Evolutionary conservation across 164 flowering plant species (phyloP).

Genomic region (Tinospora cordifolia): DNA sequence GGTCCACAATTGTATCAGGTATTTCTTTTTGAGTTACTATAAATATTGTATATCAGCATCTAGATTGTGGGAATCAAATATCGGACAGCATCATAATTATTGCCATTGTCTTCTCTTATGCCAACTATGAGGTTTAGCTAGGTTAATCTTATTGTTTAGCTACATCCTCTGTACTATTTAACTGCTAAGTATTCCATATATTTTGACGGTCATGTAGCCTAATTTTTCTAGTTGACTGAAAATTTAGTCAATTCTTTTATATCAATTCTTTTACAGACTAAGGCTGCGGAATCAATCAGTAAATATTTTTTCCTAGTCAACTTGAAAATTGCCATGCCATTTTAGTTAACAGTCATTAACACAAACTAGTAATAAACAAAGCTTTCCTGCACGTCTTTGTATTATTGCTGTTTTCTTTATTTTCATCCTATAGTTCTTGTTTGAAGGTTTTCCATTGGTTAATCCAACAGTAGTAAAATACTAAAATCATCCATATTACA

Average conservation of each 20-base stretch:
- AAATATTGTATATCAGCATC: background rate
- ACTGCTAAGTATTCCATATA: background rate
- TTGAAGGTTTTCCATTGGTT: too few species aligned
- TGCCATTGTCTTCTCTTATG: background rate
- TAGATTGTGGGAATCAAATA: background rate
- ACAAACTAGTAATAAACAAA: background rate
- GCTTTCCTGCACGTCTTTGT: background rate
- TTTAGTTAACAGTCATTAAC: background rate
- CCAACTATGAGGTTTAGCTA: background rate
- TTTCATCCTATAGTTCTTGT: too few species aligned
- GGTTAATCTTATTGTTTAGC: background rate
- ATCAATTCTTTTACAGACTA: background rate
- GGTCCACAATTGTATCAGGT: slow-evolving; percentile 98
- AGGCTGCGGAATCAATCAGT: background rate
- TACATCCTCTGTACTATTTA: background rate
- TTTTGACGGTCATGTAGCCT: background rate
- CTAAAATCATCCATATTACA: too few species aligned
- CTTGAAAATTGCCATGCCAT: background rate
- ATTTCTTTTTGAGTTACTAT: slow-evolving; percentile 5
- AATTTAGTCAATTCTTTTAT: too few species aligned
- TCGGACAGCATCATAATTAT: background rate
- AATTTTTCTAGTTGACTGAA: background rate
- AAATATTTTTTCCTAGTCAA: background rate
- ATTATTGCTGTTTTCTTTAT: too few species aligned
- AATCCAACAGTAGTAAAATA: too few species aligned